Evolutionary conservation across 169 alveolate genomes (phyloP).

Genomic region (Amoebophrya sp.): DNA sequence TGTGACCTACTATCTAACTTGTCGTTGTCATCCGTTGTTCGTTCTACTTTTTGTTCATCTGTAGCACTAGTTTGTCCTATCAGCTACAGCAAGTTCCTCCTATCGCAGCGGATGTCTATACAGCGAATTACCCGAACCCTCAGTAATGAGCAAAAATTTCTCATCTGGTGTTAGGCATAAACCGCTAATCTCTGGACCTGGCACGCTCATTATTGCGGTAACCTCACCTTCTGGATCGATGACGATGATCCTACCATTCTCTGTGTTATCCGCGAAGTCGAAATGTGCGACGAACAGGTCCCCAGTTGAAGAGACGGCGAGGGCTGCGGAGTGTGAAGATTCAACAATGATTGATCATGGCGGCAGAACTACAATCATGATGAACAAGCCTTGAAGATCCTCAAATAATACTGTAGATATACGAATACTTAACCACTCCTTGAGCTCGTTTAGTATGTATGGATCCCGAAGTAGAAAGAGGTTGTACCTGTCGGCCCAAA

Average conservation of each 20-base stretch:
- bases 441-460: too few relatives aligned
- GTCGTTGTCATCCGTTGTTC: too few relatives aligned
- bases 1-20: too few relatives aligned
- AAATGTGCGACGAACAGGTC: constrained; percentile 45
- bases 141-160: not conserved
- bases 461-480: not conserved
- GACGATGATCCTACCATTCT: constrained; percentile 41
- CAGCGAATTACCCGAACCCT: not conserved
- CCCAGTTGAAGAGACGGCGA: constrained; percentile 17
- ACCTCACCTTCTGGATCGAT: constrained; percentile 42
- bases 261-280: constrained; percentile 44
- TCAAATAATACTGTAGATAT: too few relatives aligned
- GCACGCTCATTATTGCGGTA: constrained; percentile 23
- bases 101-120: not conserved
- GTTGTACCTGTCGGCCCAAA: constrained; percentile 43
- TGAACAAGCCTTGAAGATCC: too few relatives aligned
- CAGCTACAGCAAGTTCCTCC: too few relatives aligned
- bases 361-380: too few relatives aligned
- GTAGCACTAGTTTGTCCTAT: too few relatives aligned
- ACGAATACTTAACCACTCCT: too few relatives aligned
- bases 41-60: too few relatives aligned
- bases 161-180: constrained; percentile 42
- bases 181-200: constrained; percentile 47
- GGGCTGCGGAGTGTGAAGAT: not conserved
- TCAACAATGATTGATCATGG: not conserved